Evolutionary conservation across 2,329 filamentous ascomycete species (phyloP).

Genomic region (Macrophomina tecta): DNA sequence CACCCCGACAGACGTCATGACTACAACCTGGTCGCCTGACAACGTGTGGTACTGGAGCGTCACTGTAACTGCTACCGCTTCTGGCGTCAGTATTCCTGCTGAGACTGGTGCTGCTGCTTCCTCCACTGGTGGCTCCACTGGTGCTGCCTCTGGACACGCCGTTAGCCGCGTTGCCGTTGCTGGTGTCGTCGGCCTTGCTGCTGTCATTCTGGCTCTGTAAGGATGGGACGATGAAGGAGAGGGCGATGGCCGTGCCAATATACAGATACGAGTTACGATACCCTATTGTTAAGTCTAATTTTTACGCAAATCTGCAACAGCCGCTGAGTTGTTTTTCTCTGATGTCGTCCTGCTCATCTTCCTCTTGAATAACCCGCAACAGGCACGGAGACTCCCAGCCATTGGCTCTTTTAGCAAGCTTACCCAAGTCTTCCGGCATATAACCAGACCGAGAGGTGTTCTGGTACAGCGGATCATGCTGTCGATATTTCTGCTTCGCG

Average conservation of each 20-base stretch:
- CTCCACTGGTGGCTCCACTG: neutral
- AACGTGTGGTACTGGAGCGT: slow-evolving; percentile 35
- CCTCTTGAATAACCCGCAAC: too few relatives aligned
- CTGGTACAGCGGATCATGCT: too few relatives aligned
- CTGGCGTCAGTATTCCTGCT: neutral
- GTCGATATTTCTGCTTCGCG: too few relatives aligned
- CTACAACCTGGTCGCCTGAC: neutral
- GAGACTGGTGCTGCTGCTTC: neutral
- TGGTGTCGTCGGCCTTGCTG: slow-evolving; percentile 9
- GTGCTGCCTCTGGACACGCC: neutral
- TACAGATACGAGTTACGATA: slow-evolving; percentile 9
- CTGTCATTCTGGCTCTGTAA: slow-evolving; percentile 10
- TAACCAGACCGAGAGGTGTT: too few relatives aligned
- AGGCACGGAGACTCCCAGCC: too few relatives aligned
- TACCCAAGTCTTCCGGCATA: too few relatives aligned
- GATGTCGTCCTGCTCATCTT: too few relatives aligned
- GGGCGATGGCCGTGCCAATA: neutral
- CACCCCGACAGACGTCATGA: neutral
- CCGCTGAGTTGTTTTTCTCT: too few relatives aligned
- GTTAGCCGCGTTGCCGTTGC: neutral
- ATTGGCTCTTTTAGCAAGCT: too few relatives aligned
- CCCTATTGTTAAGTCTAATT: neutral
- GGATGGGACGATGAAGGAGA: too few relatives aligned
- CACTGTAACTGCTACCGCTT: slow-evolving; percentile 36
- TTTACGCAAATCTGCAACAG: too few relatives aligned